Evolutionary conservation across 768 basidiomycete genomes (phyloP).

Genomic region (Cystobasidium onofrii): DNA sequence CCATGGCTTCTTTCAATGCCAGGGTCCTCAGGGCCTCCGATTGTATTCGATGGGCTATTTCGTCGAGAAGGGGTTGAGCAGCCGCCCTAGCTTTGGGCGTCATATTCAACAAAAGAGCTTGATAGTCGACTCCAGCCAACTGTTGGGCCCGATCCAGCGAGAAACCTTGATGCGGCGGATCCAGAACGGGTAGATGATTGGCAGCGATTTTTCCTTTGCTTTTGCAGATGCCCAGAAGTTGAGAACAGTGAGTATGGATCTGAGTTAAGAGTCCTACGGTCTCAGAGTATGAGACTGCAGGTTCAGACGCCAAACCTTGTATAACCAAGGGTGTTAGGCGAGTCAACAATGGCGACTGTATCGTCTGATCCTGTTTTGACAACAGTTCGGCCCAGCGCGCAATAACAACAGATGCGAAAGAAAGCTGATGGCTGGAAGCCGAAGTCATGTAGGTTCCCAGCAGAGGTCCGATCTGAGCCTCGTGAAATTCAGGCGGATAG

Average conservation of each 20-base stretch:
- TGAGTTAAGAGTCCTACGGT: conserved; percentile 72
- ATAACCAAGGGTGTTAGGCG: conserved; percentile 41
- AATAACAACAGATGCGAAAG: conserved; percentile 71
- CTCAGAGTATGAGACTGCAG: conserved; percentile 79
- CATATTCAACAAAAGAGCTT: conserved; percentile 63
- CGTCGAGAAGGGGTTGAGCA: conserved; percentile 63
- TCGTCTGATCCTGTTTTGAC: not conserved
- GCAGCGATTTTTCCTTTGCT: conserved; percentile 78
- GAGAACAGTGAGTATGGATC: conserved; percentile 68
- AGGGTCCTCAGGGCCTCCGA: conserved; percentile 68
- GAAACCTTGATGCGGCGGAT: conserved; percentile 58
- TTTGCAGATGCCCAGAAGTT: conserved; percentile 71
- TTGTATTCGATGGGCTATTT: conserved; percentile 63
- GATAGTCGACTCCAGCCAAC: conserved; percentile 64
- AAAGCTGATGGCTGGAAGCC: conserved; percentile 82
- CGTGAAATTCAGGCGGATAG: conserved; percentile 60
- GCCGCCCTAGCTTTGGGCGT: conserved; percentile 65
- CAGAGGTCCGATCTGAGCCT: conserved; percentile 44
- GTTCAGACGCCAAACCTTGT: conserved; percentile 55
- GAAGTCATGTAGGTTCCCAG: conserved; percentile 64
- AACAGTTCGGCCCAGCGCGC: conserved; percentile 71
- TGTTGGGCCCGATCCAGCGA: conserved; percentile 67
- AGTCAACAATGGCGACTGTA: conserved; percentile 45
- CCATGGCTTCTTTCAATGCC: conserved; percentile 73
- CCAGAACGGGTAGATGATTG: conserved; percentile 68